Conservation (phyloP, 2,329 filamentous ascomycete genomes). For the Domatiomyces globalis region DNA sequence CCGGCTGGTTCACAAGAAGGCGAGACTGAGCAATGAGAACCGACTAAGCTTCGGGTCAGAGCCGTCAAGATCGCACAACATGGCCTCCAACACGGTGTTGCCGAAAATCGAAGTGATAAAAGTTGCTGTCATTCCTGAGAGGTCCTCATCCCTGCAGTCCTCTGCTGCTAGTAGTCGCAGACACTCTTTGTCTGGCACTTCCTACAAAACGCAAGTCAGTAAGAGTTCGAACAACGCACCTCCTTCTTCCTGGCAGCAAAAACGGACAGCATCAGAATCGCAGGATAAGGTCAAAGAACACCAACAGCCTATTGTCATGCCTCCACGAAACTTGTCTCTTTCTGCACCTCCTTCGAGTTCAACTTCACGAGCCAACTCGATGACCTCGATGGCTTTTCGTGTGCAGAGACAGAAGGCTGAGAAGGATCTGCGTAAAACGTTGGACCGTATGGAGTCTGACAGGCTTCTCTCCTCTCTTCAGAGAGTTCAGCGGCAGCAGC, state of each 20-base stretch:
- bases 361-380: constrained; percentile 31
- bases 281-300: constrained; percentile 21
- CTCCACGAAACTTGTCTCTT: constrained; percentile 30
- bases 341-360: constrained; percentile 34
- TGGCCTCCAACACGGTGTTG: constrained; percentile 20
- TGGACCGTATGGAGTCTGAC: constrained; percentile 19
- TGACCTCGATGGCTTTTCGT: constrained; percentile 30
- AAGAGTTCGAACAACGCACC: constrained; percentile 24
- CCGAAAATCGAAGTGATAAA: constrained; percentile 29
- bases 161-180: constrained; percentile 25
- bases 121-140: constrained; percentile 35
- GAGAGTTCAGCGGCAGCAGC: not conserved
- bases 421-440: constrained; percentile 15
- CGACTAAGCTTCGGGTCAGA: constrained; percentile 31
- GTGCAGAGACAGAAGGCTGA: constrained; percentile 17
- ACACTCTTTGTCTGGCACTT: constrained; percentile 28
- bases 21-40: constrained; percentile 35
- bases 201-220: constrained; percentile 22
- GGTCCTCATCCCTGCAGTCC: constrained; percentile 31
- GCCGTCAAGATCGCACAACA: constrained; percentile 24
- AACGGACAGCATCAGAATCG: constrained; percentile 30
- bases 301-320: constrained; percentile 23
- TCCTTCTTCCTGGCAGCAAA: constrained; percentile 23
- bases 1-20: constrained; percentile 37
- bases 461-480: constrained; percentile 4